Base-by-base conservation (phyloP, 768 basidiomycete species). In the Tulasnella sp. region DNA sequence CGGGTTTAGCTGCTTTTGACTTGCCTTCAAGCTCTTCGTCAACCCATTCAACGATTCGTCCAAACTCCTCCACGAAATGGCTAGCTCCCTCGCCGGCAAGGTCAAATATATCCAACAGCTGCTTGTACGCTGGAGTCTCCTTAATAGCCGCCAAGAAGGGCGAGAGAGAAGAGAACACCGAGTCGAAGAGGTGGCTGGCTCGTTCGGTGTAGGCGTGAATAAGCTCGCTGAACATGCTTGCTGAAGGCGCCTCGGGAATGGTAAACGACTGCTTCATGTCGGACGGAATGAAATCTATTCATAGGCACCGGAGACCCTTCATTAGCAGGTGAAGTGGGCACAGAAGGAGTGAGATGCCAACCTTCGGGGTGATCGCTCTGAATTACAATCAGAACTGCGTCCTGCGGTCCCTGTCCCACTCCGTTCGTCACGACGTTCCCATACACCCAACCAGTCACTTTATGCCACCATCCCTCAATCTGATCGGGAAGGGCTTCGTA, bases 231-330 rank as follows among this genome's bases (percentile, higher is more conserved):
- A 87, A 83, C 11, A 87, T 83, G 31, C 87, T 83, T 34, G 74
- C 31, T 18, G 12, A 84, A 81, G 80, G 80, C 6, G 80, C 41
- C 16, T 81, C 54, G 24, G 41, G 84, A 78, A 34, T 86, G 82
- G 86, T 87, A 84, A 92, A 91, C 5, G 91, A 87, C 16, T 89
- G 87, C 42, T 84, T 83, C 73, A 93, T 80, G 54, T 87, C 85
- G n/a, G 86, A 83, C 0, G 93, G 92, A 46, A 94, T 83, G 64
- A 93, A 85, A 80, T 88, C 93, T 94, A 80, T 60, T 73, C 40
- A 58, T 60, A 77, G 72, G 79, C 14, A 75, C 44, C 80, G 24
- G 79, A 50, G 11, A 46, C 5, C 14, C 48, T 41, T 44, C 9
- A 3, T 69, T n/a, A 73, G 40, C 37, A 14, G 1, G 31, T 76